Evolutionary conservation across 106 monocot genomes (phyloP), one percentile per base, ranked within the genome.

Genomic region (Allium fistulosum): DNA sequence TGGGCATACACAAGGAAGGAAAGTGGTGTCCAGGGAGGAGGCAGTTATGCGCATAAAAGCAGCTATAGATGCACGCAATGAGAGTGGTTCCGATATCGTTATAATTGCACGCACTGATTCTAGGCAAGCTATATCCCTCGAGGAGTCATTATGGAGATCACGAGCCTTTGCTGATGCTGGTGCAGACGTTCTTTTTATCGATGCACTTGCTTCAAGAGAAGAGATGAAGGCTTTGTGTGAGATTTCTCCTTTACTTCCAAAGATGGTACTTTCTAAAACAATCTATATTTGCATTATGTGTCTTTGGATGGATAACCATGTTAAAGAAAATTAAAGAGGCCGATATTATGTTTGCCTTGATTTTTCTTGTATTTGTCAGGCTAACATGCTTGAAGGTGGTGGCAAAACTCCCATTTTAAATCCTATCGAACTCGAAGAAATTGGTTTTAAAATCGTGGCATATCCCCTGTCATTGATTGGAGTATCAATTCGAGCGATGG

Each of bases 371-470:
- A 48, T 5, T 74, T 76, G 3, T 82, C 57, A 97, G 96, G 96
- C 96, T 7, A 96, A 96, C 79, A 96, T 96, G 96, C 88, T 96
- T 50, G 96, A 96, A 88, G 96, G 96, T 78, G 96, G 96, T 46
- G 96, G 96, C 3, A 96, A 88, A 75, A 96, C 96, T 51, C 91
- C 96, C n/a, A 88, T 96, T 70, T 58, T 92, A 63, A 92, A 69
- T 72, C 96, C 92, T 52, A 76, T 78, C 58, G 96, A 96, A 79
- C 82, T 96, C 65, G 84, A 96, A 71, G 88, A 92, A 58, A 74
- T 92, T 59, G 96, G 96, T 27, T 96, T 84, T 71, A 96, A 91
- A 75, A 58, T 96, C 63, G 74, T 92, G 11, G 65, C 63, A 52
- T 96, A 96, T 73, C 96, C 96, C 26, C 61, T 96, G 14, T 96